Percentiles rank a stretch among this genome's conserved stretches.
Evolutionary conservation across 768 basidiomycete genomes (phyloP).

Genomic region (Mycena galericulata): DNA sequence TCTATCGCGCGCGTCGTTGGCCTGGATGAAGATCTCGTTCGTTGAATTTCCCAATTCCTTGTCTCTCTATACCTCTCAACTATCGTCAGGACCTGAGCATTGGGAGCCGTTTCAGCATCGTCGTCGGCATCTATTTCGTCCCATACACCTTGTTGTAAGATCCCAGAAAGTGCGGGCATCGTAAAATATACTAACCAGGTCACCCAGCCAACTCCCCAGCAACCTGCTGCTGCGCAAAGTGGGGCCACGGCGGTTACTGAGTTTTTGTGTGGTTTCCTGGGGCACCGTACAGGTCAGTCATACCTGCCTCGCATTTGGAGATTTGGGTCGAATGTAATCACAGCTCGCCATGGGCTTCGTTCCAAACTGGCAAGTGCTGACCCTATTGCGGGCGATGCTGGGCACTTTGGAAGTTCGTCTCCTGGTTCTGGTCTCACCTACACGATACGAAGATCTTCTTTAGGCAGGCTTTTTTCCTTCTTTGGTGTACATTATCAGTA

Average conservation of each 20-base stretch:
- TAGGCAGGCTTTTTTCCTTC: constrained; percentile 66
- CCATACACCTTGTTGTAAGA: constrained; percentile 62
- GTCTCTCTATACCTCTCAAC: background rate
- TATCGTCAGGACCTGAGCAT: constrained; percentile 49
- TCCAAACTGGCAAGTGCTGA: constrained; percentile 53
- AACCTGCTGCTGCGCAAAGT: constrained; percentile 57
- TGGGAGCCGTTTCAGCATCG: constrained; percentile 58
- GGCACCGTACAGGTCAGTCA: constrained; percentile 46
- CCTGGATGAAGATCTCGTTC: constrained; percentile 54
- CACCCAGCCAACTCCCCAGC: constrained; percentile 59
- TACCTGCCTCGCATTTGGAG: background rate
- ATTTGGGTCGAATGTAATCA: background rate
- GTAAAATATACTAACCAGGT: constrained; percentile 1
- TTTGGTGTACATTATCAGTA: constrained; percentile 61
- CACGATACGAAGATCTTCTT: background rate
- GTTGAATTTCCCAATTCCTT: constrained; percentile 25
- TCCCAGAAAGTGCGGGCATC: background rate
- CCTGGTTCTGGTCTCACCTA: background rate
- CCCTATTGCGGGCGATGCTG: constrained; percentile 54
- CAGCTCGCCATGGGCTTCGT: constrained; percentile 63
- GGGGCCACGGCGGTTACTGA: constrained; percentile 55
- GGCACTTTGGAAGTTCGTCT: constrained; percentile 56
- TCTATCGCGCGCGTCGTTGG: constrained; percentile 56
- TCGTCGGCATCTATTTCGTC: constrained; percentile 59
- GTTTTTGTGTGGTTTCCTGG: constrained; percentile 59